phyloP scores from a whole-genome alignment of 441 rosid genomes.

The Dalechampia spathulata region DNA sequence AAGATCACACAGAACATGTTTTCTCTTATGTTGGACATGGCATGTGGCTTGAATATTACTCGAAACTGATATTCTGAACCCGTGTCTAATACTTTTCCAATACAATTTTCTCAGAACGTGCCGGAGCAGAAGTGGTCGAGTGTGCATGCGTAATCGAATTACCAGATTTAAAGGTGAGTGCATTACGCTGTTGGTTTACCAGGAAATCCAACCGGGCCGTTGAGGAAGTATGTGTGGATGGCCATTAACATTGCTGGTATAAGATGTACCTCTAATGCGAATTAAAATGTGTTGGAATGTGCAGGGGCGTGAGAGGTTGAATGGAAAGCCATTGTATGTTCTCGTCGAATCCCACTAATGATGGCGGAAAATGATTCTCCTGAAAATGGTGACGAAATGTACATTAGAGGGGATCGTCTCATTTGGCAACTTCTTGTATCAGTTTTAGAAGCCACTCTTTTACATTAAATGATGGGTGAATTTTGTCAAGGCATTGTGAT shows the following conservation, averaged over 20 bases:
- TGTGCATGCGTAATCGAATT: slow-evolving; percentile 80
- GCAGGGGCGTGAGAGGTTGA: slow-evolving; percentile 68
- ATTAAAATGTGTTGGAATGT: no score
- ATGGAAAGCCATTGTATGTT: slow-evolving; percentile 61
- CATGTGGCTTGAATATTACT: background rate
- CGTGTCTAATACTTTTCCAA: background rate
- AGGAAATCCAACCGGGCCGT: no score
- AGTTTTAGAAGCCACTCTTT: slow-evolving; percentile 5
- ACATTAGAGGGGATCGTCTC: slow-evolving; percentile 21
- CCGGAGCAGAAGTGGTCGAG: slow-evolving; percentile 76
- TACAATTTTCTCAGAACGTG: slow-evolving; percentile 40
- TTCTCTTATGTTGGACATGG: no score
- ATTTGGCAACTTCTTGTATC: slow-evolving; percentile 8
- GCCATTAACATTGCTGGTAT: no score
- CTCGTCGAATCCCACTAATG: slow-evolving; percentile 64
- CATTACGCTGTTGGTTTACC: background rate
- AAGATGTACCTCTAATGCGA: no score
- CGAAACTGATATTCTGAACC: background rate
- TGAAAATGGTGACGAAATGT: slow-evolving; percentile 18
- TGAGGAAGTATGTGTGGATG: no score
- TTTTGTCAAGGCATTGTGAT: slow-evolving; percentile 18
- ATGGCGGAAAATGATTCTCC: slow-evolving; percentile 5
- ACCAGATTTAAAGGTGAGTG: slow-evolving; percentile 63
- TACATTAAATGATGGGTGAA: slow-evolving; percentile 8
- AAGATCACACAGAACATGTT: background rate